Base-by-base conservation (phyloP, 2,329 filamentous ascomycete genomes). In the Monosporascus sp. region DNA sequence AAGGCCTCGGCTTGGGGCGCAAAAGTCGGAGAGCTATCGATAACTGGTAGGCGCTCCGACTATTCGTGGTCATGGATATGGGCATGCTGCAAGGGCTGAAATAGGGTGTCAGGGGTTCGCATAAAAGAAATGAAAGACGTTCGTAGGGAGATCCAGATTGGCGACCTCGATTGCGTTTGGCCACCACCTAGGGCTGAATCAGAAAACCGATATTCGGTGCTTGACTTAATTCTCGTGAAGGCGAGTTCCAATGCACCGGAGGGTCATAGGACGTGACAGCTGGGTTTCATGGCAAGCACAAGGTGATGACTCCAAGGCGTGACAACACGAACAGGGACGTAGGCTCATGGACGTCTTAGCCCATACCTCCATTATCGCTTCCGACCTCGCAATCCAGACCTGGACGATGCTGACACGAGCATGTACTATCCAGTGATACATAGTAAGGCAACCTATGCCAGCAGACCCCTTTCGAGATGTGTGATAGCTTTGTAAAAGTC, bases 401-500 rank as follows among this genome's bases (percentile, higher is more conserved):
- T 46, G 22, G 43, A 31, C 22, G 22, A 46, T 46, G 43, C 20
- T 27, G 22, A 46, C 43, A 46, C 43, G 24, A 46, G 14, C 22
- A 27, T 27, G 24, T 27, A 9, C 14, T 27, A 46, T 22, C 26
- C 24, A 16, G 43, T 46, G 17, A 27, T 46, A 46, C 43, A 27
- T 24, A 19, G 24, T n/a, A 46, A 31, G 43, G 24, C 43, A 46
- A 26, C 43, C 26, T 22, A 22, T 17, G 17, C 20, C 14, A 20
- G 24, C 16, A 46, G 16, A 27, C 26, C 26, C 14, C 11, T 8
- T 26, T 27, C 24, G 26, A 24, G 2, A 31, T 19, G 43, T 31
- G 55, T 59, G 58, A 61, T 59, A 17, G 50, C 49, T 60, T 61
- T 59, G 58, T 60, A 52, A 61, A 54, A 26, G 38, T 46, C n/a